Evolutionary conservation across 768 basidiomycete species (phyloP).

Genomic region (Austroboletus festivus): DNA sequence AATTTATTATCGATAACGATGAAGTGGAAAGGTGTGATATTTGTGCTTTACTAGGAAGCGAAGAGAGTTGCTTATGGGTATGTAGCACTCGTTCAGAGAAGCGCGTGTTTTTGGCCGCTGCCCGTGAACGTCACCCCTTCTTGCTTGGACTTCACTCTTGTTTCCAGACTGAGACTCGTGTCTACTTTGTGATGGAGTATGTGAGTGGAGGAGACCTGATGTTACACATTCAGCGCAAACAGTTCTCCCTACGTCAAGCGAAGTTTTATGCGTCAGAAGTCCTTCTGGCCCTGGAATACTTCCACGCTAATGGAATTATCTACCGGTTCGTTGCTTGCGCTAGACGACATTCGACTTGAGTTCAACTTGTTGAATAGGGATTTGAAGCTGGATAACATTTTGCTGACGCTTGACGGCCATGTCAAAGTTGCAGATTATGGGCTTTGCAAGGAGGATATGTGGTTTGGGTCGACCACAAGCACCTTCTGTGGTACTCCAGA

Average conservation of each 20-base stretch:
- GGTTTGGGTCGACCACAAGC: constrained; percentile 91
- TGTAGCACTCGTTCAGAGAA: constrained; percentile 96
- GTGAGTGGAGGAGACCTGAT: constrained; percentile 98
- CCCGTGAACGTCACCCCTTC: constrained; percentile 96
- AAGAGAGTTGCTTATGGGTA: constrained; percentile 3
- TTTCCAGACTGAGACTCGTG: constrained; percentile 98
- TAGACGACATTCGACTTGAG: background rate
- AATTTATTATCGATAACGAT: constrained; percentile 99
- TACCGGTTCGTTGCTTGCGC: constrained; percentile 66
- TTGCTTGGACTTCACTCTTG: constrained; percentile 94
- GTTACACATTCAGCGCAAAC: constrained; percentile 98
- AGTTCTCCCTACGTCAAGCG: constrained; percentile 97
- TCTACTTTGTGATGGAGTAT: constrained; percentile 99
- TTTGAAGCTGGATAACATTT: constrained; percentile 96
- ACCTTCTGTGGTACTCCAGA: constrained; percentile 99
- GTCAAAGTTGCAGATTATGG: constrained; percentile 99
- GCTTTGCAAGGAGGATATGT: constrained; percentile 99
- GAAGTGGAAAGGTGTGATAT: constrained; percentile 89
- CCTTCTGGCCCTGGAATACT: constrained; percentile 92
- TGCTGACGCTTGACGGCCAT: constrained; percentile 94
- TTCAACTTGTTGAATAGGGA: constrained; percentile 58
- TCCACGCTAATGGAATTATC: constrained; percentile 98
- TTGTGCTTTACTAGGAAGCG: background rate
- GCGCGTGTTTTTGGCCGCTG: constrained; percentile 96
- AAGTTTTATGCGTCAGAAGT: constrained; percentile 99